Evolutionary conservation across 169 alveolate genomes (phyloP), one percentile per base, ranked within the genome.

Genomic region (Plasmodium gonderi): DNA sequence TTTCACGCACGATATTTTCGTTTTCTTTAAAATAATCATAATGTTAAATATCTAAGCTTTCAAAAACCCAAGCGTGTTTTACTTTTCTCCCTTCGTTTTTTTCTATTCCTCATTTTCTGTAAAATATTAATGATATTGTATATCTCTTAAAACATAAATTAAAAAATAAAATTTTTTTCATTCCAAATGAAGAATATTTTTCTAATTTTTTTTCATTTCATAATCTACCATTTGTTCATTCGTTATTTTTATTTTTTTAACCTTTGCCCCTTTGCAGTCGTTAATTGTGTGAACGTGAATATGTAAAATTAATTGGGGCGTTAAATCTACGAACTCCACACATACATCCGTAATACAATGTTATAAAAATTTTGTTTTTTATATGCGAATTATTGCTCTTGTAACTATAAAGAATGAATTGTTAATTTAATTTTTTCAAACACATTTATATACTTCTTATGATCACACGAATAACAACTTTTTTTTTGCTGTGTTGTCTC

Each of bases 1-100:
- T 45, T 47, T 49, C 51, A 74, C 76, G 77, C 40, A 83, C 11
- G 42, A 40, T 72, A 45, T 26, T 83, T 74, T 83, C 9, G 77
- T 51, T 31, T 47, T 83, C 81, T 40, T 83, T 83, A 69, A 69
- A 45, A 33, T 42, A 83, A 69, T 64, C 92, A 83, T 83, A 80
- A 80, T 80, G 92, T 67, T 80, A 36, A 29, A 51, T 36, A 31
- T 47, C 26, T 9, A 11, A 54, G n/a, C 81, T 20, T 51, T 33
- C 8, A n/a, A 23, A 80, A 82, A 51, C 64, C n/a, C 75, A 69
- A 29, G 29, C 47, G 51, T 67, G 79, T 45, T 77, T 12, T 26
- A 23, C 74, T 69, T 44, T 83, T 11, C 68, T 47, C 38, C 42
- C 67, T 26, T 79, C 40, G 38, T 42, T 65, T 44, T 33, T 11